Base-by-base conservation (phyloP, 371 early-diverging fungal genomes). In the Umbelopsis sp. region DNA sequence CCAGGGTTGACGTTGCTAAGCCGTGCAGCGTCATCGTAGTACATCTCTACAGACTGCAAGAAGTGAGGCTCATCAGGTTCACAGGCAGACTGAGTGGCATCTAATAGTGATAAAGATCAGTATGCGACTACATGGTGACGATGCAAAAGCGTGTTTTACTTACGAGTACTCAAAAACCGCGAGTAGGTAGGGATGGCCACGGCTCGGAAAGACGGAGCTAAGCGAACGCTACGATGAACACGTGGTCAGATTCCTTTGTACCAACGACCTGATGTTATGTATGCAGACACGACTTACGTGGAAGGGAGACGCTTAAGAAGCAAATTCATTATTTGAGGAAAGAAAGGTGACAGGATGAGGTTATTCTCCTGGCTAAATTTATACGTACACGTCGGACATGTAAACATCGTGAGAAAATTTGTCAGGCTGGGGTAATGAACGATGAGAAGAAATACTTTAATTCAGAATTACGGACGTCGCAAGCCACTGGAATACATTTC, bases 11-110 rank as follows among this genome's bases (percentile, higher is more conserved):
- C 89, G 41, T 86, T 83, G 74, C 91, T 88, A 69, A 90, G 76
- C 67, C 84, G 84, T 48, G 94, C 93, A 44, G 94, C 95, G 69
- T 79, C 73, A 76, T 94, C 92, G 72, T 86, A 94, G 71, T 86
- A 94, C 65, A 86, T 84, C 74, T 91, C 93, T 50, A 95, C 95
- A 6, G 92, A 92, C 41, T 89, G 78, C 73, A 95, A 79, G 79
- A 95, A 95, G 69, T 78, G 74, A 45, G 94, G 94, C 70, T 93
- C 94, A 69, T 91, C 73, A 22, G 81, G 81, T 50, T 88, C 85
- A 69, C 89, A 90, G 65, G 92, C 92, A 51, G 72, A 68, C 73
- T 90, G 85, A 37, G 87, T 88, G 65, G 85, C 87, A 69, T 80
- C 86, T 83, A 67, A 20, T 29, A 45, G 63, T 45, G 25, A 32